phyloP scores from a whole-genome alignment of 495 filamentous ascomycete genomes.

The Daldinia decipiens region DNA sequence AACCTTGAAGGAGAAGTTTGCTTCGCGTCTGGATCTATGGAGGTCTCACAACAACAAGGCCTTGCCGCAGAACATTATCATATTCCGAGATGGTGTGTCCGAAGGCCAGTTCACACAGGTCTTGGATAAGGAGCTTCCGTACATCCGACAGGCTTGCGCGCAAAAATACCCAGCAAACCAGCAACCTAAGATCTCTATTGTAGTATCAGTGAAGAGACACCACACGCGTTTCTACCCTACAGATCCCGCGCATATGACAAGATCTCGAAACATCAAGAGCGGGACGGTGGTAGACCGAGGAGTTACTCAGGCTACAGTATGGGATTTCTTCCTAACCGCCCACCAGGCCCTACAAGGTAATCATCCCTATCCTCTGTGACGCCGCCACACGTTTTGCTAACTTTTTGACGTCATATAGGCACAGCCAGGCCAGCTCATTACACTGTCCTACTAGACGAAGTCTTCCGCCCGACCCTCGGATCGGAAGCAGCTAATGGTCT shows the following conservation, averaged over 20 bases:
- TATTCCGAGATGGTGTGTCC: conserved; percentile 92
- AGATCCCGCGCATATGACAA: conserved; percentile 57
- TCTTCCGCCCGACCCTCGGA: conserved; percentile 60
- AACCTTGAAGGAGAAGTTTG: conserved; percentile 65
- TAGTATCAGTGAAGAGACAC: conserved; percentile 87
- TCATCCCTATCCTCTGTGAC: not conserved
- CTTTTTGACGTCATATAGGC: conserved; percentile 49
- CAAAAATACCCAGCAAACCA: conserved; percentile 62
- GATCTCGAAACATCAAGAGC: conserved; percentile 70
- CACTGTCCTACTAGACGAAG: conserved; percentile 78
- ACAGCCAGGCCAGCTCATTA: conserved; percentile 87
- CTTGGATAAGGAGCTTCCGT: conserved; percentile 61
- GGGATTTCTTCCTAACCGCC: conserved; percentile 90
- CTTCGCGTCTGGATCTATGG: conserved; percentile 70
- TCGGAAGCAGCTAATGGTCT: conserved; percentile 66
- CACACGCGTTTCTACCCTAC: conserved; percentile 85
- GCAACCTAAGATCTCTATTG: conserved; percentile 66
- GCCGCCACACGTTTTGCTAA: conserved; percentile 5
- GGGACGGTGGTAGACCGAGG: conserved; percentile 90
- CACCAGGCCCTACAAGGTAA: conserved; percentile 80
- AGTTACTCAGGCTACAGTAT: conserved; percentile 77
- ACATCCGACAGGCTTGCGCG: conserved; percentile 65
- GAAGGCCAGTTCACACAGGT: conserved; percentile 82
- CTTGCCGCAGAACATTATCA: conserved; percentile 77
- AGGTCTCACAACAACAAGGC: conserved; percentile 61